Percentiles rank a stretch among this genome's conserved stretches.
These are phyloP conservation scores for Spiraea crenata DNA, from an alignment of 331 rosid species.

Conservation along the genomic window DNA sequence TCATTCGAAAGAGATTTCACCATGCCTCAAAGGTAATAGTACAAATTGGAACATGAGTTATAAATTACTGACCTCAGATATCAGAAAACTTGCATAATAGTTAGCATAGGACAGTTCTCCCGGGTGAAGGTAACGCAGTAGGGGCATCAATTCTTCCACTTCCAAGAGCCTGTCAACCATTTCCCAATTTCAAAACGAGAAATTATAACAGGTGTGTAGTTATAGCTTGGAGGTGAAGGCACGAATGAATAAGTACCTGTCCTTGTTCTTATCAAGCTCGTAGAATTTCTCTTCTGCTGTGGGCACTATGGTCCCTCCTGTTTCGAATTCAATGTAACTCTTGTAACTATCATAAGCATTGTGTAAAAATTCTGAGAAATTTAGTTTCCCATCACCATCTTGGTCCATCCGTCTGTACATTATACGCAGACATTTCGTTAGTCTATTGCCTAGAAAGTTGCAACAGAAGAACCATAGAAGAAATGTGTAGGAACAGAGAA, in stretches of 20 bases:
- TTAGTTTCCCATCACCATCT: constrained; percentile 58
- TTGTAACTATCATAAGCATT: constrained; percentile 41
- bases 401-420: constrained; percentile 51
- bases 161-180: constrained; percentile 44
- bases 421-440: not conserved
- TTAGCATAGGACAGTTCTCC: constrained; percentile 72
- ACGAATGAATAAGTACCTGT: constrained; percentile 39
- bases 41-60: not conserved
- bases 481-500: not conserved
- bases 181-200: not conserved
- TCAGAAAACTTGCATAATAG: constrained; percentile 51
- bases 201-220: too few species aligned
- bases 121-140: constrained; percentile 55
- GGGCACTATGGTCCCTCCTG: constrained; percentile 30
- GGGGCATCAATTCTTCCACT: constrained; percentile 61
- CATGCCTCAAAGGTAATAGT: not conserved
- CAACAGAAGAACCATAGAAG: not conserved
- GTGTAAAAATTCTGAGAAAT: constrained; percentile 44
- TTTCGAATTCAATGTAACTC: constrained; percentile 54
- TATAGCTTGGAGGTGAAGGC: not conserved
- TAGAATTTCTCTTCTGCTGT: constrained; percentile 41
- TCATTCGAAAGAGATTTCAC: not conserved
- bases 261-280: constrained; percentile 64
- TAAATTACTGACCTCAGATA: constrained; percentile 50
- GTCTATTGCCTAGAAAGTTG: not conserved